Base-by-base conservation (phyloP, 805 yeast genomes). In the Yarrowia bubula region DNA sequence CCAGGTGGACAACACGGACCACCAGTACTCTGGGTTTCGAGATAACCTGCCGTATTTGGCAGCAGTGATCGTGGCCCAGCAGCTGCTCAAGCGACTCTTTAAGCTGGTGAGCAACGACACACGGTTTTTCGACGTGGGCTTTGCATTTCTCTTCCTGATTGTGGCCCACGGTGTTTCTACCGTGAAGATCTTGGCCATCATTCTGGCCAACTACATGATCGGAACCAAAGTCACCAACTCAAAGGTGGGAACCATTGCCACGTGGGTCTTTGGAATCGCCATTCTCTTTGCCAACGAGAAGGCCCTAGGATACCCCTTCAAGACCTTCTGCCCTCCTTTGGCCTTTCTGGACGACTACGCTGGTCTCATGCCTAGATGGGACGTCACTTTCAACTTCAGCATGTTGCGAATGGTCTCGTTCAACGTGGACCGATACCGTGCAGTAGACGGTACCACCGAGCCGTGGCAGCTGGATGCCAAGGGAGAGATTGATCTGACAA, bases 321-420 rank as follows among this genome's bases (percentile, higher is more conserved):
- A 84, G 0, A 70, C 72, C 9, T 50, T 85, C 7, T 71, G 73
- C 63, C 71, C 80, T 0, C 67, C 70, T 1, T 74, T 89, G n/a
- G 73, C 79, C 0, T 76, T 82, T 41, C 74, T 89, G 70, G 96
- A 91, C 71, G 70, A 83, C 0, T 87, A 83, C 70, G 81, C 82
- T 55, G 98, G 98, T 0, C 81, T 92, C 13, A 86, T 95, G 67
- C 80, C 85, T 15, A 82, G 98, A 70, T 95, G 99, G 99, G 98
- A 95, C 73, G 98, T 95, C 3, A 90, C 89, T 70, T 95, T 86
- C 81, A 95, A 95, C 76, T 92, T 96, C 76, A 88, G 96, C 1
- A 77, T 93, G 67, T 80, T 95, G 64, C 82, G 98, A 71, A 84
- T 92, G 82, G 77, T 95, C 51, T 90, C 97, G 66, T 95, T 82